Percentiles rank a stretch among this genome's conserved stretches.
Conservation (phyloP, 2,329 filamentous ascomycete genomes). For the Aspergillus thermomutatus region DNA sequence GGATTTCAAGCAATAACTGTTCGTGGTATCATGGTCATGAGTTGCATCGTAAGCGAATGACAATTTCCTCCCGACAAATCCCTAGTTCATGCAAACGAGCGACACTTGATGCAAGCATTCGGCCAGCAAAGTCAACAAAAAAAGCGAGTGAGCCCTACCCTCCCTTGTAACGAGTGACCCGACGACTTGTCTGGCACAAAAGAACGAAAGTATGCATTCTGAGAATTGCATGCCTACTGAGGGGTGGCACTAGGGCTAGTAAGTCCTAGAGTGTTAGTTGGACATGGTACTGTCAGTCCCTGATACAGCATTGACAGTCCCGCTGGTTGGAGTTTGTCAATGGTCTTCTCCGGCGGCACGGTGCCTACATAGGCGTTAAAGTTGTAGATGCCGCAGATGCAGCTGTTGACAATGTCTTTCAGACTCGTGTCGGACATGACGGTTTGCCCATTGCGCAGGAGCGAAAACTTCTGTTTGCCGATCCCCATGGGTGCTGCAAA, state of each 20-base stretch:
- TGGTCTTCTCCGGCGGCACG: slow-evolving; percentile 35
- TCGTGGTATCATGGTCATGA: neutral
- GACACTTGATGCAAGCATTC: neutral
- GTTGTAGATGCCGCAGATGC: slow-evolving; percentile 53
- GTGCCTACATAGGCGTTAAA: slow-evolving; percentile 56
- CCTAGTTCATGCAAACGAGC: neutral
- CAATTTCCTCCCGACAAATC: neutral
- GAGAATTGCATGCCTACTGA: neutral
- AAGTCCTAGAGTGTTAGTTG: slow-evolving; percentile 25
- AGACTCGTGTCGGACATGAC: slow-evolving; percentile 48
- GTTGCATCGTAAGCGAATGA: neutral
- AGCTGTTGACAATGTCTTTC: slow-evolving; percentile 50
- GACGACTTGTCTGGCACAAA: neutral
- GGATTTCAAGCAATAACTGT: neutral
- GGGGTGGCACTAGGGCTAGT: neutral
- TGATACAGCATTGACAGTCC: slow-evolving; percentile 27
- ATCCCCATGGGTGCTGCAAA: slow-evolving; percentile 47
- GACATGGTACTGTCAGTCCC: slow-evolving; percentile 28
- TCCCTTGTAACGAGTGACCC: neutral
- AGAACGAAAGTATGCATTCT: neutral
- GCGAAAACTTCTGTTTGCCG: slow-evolving; percentile 47
- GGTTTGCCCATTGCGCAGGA: slow-evolving; percentile 40
- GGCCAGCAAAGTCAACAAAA: neutral
- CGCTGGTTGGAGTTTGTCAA: slow-evolving; percentile 37
- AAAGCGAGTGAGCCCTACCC: neutral